Evolutionary conservation across 2,329 filamentous ascomycete genomes (phyloP).

Genomic region (Colletotrichum graminicola): DNA sequence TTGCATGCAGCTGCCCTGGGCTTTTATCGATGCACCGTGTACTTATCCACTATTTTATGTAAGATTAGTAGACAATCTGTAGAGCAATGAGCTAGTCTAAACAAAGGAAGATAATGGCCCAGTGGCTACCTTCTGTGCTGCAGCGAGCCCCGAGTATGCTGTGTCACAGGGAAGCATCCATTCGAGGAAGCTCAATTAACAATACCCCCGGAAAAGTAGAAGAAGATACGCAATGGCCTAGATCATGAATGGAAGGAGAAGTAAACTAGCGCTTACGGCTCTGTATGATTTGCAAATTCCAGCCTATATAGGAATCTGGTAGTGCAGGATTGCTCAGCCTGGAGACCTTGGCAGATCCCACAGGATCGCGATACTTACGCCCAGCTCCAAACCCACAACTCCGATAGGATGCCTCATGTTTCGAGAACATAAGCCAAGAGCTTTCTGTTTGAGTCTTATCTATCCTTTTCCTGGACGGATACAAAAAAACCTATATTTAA

Average conservation of each 20-base stretch:
- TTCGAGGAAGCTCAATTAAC: no score
- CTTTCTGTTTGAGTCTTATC: not conserved
- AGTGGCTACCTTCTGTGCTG: no score
- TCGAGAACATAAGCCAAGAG: not conserved
- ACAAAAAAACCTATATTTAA: not conserved
- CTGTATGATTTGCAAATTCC: not conserved
- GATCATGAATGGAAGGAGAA: constrained; percentile 13
- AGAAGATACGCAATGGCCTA: not conserved
- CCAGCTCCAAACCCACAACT: not conserved
- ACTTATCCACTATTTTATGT: not conserved
- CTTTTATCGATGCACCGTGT: not conserved
- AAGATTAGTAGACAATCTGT: not conserved
- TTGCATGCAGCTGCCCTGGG: not conserved
- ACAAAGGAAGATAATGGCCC: no score
- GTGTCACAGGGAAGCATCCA: not conserved
- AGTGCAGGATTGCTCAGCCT: not conserved
- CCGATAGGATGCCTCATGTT: constrained; percentile 1
- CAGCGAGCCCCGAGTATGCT: not conserved
- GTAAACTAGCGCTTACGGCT: no score
- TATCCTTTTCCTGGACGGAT: no score
- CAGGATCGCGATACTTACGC: constrained; percentile 1
- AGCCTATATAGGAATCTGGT: constrained; percentile 15
- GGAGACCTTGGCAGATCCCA: constrained; percentile 20
- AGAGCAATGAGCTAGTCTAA: no score
- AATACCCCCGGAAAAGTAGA: not conserved